Conservation (phyloP, 345 rosid species). For the Nephelium lappaceum region DNA sequence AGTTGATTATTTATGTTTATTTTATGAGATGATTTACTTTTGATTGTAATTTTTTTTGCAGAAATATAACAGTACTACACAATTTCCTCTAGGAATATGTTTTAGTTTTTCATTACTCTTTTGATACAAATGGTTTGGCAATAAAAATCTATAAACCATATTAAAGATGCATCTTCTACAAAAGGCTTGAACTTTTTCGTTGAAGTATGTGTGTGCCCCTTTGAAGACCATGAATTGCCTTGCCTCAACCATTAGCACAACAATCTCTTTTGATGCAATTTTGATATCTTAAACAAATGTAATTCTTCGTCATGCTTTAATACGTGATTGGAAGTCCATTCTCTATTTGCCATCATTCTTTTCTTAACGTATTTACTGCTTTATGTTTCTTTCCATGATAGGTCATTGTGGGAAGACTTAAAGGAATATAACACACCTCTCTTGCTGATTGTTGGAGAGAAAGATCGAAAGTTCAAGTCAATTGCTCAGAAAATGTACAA, state of each 20-base stretch:
- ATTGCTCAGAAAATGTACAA: slow-evolving; percentile 54
- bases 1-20: too few relatives aligned
- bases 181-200: not conserved
- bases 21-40: too few relatives aligned
- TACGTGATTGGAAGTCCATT: not conserved
- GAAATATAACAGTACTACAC: too few relatives aligned
- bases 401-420: slow-evolving; percentile 88
- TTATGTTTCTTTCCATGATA: slow-evolving; percentile 25
- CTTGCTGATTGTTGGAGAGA: slow-evolving; percentile 65
- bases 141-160: too few relatives aligned
- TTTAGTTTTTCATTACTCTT: too few relatives aligned
- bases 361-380: not conserved
- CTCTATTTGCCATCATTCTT: not conserved
- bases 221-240: not conserved
- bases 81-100: too few relatives aligned
- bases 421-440: slow-evolving; percentile 58
- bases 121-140: too few relatives aligned
- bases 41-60: too few relatives aligned
- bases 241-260: not conserved
- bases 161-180: too few relatives aligned
- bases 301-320: not conserved
- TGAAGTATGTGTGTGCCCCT: not conserved
- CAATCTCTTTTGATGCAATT: not conserved
- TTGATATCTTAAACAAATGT: not conserved
- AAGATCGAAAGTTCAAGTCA: slow-evolving; percentile 66